Evolutionary conservation across 2,329 filamentous ascomycete species (phyloP), one percentile per base, ranked within the genome.

Genomic region (Alternaria angustiovoidea): DNA sequence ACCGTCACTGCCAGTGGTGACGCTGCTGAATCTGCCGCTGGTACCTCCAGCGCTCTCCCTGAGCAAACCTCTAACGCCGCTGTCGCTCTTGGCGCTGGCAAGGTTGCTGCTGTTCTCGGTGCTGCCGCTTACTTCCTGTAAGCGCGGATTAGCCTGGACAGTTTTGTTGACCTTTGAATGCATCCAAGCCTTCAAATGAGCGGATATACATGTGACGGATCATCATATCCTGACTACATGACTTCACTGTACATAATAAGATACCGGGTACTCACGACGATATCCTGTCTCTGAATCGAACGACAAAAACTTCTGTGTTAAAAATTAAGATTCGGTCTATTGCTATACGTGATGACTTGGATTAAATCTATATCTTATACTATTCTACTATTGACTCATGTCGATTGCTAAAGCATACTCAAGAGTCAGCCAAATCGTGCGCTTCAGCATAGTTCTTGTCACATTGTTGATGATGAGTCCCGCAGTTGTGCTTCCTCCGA

Each of bases 51-150:
- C 11, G 59, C 64, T 1, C 26, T 60, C 16, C 51, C 57, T 20
- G 43, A 60, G 4, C 59, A 64, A 46, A 41, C 60, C 26, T 39
- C 36, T 0, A 61, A 61, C 11, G 54, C 59, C n/a, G 59, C 59
- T n/a, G 49, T 44, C 6, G 32, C 22, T 5, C 26, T 57, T 18
- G 54, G 48, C 14, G 54, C 39, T 4, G 44, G 54, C 2, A 43
- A 48, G 36, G 20, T 58, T 12, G 49, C 30, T 42, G 59, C 54
- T 36, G 24, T 61, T 0, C 18, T 61, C 3, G 59, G 59, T 7
- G 59, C 59, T n/a, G 54, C 38, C 22, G 59, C 49, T 43, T 61
- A 30, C 32, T 47, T 58, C 36, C 24, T 61, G 59, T 61, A 51
- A 53, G 14, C 18, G 24, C 36, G 24, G 49, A 51, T 7, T 41